A percentile compares a stretch with the other conserved stretches of the same genome.
Conservation (phyloP, 768 basidiomycete species). For the Hirschioporus abietinus region DNA sequence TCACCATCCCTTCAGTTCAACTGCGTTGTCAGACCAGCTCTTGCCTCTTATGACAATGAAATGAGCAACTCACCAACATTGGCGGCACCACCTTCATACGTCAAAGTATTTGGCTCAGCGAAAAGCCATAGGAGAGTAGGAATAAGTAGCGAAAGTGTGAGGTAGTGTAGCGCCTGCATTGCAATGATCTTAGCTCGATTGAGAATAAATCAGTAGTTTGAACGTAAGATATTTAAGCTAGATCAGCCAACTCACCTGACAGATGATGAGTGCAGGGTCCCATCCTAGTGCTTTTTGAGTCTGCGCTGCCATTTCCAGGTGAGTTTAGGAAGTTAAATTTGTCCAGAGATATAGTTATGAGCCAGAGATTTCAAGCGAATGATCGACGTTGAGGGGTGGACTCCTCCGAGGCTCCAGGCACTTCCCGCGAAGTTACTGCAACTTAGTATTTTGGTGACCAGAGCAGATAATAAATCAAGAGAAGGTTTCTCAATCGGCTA, state of each 20-base stretch:
- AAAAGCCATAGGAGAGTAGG: slow-evolving; percentile 75
- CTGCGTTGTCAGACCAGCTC: background rate
- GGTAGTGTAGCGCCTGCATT: slow-evolving; percentile 90
- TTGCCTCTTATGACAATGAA: background rate
- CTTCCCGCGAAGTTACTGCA: too few species aligned
- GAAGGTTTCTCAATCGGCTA: too few species aligned
- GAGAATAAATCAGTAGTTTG: background rate
- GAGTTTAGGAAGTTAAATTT: too few species aligned
- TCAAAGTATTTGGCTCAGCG: slow-evolving; percentile 64
- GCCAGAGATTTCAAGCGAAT: too few species aligned
- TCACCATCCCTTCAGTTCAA: slow-evolving; percentile 63
- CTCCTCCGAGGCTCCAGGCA: too few species aligned
- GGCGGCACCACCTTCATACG: slow-evolving; percentile 74
- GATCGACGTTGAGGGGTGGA: too few species aligned
- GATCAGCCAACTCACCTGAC: slow-evolving; percentile 51
- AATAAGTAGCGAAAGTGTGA: slow-evolving; percentile 76
- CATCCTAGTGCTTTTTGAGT: slow-evolving; percentile 52
- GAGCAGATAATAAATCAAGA: too few species aligned
- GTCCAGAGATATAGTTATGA: too few species aligned
- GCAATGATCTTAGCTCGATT: slow-evolving; percentile 73
- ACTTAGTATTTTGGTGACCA: too few species aligned
- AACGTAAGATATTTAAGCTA: background rate
- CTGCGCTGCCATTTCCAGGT: slow-evolving; percentile 22
- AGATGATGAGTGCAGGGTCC: slow-evolving; percentile 86
- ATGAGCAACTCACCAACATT: slow-evolving; percentile 57